Evolutionary conservation across 2,329 filamentous ascomycete genomes (phyloP).

Genomic region (Blastomyces emzantsi): DNA sequence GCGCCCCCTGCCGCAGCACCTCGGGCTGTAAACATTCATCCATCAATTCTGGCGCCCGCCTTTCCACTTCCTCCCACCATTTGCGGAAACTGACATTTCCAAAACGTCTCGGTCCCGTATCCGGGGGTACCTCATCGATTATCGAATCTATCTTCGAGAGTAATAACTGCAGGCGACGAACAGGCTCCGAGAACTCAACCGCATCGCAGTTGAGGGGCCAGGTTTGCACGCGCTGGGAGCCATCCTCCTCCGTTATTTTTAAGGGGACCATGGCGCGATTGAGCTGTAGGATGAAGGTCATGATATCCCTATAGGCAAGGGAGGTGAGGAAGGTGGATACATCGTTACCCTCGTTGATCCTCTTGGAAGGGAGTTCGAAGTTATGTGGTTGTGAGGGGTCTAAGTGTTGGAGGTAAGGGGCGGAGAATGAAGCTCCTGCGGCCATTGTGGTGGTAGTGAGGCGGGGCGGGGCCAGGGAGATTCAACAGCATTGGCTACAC

Average conservation of each 20-base stretch:
- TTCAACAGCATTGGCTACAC: neutral
- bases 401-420: constrained; percentile 38
- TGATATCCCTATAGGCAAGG: constrained; percentile 77
- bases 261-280: constrained; percentile 77
- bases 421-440: neutral
- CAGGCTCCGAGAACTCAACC: constrained; percentile 45
- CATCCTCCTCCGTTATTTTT: constrained; percentile 34
- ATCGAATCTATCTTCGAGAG: constrained; percentile 56
- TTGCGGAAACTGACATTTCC: constrained; percentile 84
- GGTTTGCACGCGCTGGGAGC: constrained; percentile 33
- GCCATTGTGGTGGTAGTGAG: neutral
- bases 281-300: constrained; percentile 78
- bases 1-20: constrained; percentile 32
- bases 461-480: neutral
- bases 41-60: constrained; percentile 49
- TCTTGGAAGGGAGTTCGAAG: constrained; percentile 64
- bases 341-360: constrained; percentile 77
- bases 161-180: constrained; percentile 57
- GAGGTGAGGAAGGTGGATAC: constrained; percentile 71
- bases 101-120: constrained; percentile 77
- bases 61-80: constrained; percentile 65
- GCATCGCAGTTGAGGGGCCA: constrained; percentile 40
- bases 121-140: constrained; percentile 71
- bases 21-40: constrained; percentile 46
- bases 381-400: constrained; percentile 41